Evolutionary conservation across 805 yeast genomes (phyloP).

Genomic region (Cyberlindnera euphorbiae): DNA sequence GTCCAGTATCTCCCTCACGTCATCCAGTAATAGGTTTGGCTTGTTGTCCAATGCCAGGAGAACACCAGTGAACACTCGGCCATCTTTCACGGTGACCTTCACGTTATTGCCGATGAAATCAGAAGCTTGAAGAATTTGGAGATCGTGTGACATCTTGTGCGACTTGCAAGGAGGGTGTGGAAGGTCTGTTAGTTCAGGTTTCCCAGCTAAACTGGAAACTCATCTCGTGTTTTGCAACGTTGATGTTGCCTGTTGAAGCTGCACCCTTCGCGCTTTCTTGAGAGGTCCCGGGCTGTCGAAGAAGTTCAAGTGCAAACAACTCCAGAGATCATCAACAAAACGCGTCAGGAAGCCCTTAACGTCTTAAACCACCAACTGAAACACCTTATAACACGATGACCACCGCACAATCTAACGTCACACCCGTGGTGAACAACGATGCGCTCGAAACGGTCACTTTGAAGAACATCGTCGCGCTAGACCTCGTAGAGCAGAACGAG

Average conservation of each 20-base stretch:
- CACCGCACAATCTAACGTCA: constrained; percentile 17
- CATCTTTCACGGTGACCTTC: constrained; percentile 14
- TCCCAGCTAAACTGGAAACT: too few species aligned
- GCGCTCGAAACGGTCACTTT: constrained; percentile 23
- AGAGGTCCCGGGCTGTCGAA: too few species aligned
- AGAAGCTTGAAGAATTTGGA: constrained; percentile 7
- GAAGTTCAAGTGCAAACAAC: too few species aligned
- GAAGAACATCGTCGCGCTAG: constrained; percentile 25
- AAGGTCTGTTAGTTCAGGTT: too few species aligned
- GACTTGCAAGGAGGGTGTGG: too few species aligned
- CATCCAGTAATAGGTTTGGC: constrained; percentile 22
- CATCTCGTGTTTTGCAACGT: too few species aligned
- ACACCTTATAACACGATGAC: constrained; percentile 13
- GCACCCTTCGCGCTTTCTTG: too few species aligned
- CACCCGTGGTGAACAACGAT: constrained; percentile 13
- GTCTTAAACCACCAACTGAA: too few species aligned
- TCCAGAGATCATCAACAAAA: too few species aligned
- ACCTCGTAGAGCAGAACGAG: constrained; percentile 24
- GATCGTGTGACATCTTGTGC: constrained; percentile 2
- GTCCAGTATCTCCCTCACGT: constrained; percentile 15
- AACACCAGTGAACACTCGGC: constrained; percentile 18
- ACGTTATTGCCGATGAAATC: constrained; percentile 22
- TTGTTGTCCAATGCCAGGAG: constrained; percentile 25
- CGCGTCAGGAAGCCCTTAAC: too few species aligned
- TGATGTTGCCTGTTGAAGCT: too few species aligned